Evolutionary conservation across 75 land plant species (phyloP), one percentile per base, ranked within the genome.

Genomic region (Pinus taeda): DNA sequence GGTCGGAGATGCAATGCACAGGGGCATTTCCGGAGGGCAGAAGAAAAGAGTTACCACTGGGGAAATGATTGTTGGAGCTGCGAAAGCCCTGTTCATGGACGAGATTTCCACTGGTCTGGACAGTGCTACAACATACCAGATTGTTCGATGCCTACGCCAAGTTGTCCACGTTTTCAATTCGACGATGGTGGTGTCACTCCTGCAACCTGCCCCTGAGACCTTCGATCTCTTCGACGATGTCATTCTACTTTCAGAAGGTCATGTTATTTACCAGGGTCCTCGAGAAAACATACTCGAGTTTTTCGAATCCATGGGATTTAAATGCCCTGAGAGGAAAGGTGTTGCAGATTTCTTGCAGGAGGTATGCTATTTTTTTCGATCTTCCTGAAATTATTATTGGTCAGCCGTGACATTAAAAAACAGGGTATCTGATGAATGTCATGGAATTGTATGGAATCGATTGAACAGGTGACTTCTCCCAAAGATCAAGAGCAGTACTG

Each of bases 91-190:
- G 26, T 90, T 89, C 66, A 93, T 93, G 94, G 96, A 93, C 82
- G 94, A 92, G 71, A 92, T 93, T 71, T 95, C 98, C 53, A 95
- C 96, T 4, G 98, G 98, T n/a, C 83, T 95, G 13, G 98, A 95
- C 59, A 95, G 96, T 76, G 89, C 98, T 21, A 95, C 98, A n/a
- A 95, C 96, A 20, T 93, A 80, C 69, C 98, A 95, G 74, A 93
- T 95, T 61, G 84, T 86, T 69, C 91, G 22, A 60, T 60, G 62
- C 45, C 26, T 73, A 15, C 74, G 74, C 58, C 74, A 73, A 57
- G 78, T 81, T 74, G 91, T 86, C 53, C 96, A 95, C 75, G 83
- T 91, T 18, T 75, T 89, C 87, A 88, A 89, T 61, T 78, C 81
- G 36, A 93, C 98, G 0, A 85, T 90, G 73, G 37, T 93, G 20